These are phyloP conservation scores for Chlorella sp. DNA, from an alignment of 139 green algal species.

Conservation along the genomic window DNA sequence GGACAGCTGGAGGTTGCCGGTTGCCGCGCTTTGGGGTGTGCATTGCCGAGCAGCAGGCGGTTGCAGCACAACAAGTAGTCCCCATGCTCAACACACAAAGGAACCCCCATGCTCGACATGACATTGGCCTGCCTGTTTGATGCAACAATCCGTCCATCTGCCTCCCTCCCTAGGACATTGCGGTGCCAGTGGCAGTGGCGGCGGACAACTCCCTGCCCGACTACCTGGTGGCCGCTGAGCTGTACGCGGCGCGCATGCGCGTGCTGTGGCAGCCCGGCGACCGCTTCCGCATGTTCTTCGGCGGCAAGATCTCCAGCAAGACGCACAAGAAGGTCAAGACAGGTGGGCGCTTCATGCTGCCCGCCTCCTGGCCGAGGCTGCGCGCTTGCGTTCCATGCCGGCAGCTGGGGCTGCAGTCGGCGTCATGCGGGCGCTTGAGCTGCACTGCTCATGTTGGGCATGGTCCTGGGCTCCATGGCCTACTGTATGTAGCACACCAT, in stretches of 20 bases:
- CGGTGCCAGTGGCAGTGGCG: constrained; percentile 55
- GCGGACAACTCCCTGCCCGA: constrained; percentile 78
- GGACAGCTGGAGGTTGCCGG: too few relatives aligned
- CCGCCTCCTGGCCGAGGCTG: too few relatives aligned
- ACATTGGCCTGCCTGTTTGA: too few relatives aligned
- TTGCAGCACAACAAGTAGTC: too few relatives aligned
- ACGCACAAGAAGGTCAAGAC: constrained; percentile 35
- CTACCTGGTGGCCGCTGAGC: constrained; percentile 64
- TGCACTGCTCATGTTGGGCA: too few relatives aligned
- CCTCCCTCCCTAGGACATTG: constrained; percentile 42
- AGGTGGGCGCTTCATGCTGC: not conserved
- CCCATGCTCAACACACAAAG: too few relatives aligned
- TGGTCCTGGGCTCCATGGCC: too few relatives aligned
- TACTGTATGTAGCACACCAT: too few relatives aligned
- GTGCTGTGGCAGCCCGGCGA: constrained; percentile 70
- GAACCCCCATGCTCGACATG: too few relatives aligned
- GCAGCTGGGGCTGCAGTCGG: not conserved
- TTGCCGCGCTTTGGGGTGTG: too few relatives aligned
- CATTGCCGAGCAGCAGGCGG: too few relatives aligned
- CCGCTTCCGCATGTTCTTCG: constrained; percentile 83
- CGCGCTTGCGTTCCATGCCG: too few relatives aligned
- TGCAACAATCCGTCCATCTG: not conserved
- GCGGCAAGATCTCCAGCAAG: constrained; percentile 57
- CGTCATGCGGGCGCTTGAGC: not conserved
- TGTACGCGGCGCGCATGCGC: constrained; percentile 55